Conservation (phyloP, 331 rosid species). For the Stylosanthes scabra region DNA sequence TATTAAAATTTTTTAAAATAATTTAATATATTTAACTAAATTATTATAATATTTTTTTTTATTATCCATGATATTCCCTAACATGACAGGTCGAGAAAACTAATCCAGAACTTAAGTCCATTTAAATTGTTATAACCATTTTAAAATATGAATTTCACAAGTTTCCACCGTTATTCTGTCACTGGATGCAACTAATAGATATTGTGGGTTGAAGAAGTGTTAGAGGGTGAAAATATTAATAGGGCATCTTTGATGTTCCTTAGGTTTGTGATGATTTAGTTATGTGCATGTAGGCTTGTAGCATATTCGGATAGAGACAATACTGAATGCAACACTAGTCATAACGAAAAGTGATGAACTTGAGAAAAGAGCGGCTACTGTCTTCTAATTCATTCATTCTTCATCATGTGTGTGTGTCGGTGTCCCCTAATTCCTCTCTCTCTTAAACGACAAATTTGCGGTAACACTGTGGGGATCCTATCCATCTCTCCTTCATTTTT, state of each 20-base stretch:
- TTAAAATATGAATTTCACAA: not conserved
- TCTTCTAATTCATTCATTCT: slow-evolving; percentile 39
- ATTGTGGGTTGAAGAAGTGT: not conserved
- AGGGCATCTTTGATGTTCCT: not conserved
- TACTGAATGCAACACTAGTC: not conserved
- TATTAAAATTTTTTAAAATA: too few species aligned
- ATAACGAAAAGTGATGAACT: not conserved
- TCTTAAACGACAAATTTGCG: slow-evolving; percentile 42
- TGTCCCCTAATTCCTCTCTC: slow-evolving; percentile 5
- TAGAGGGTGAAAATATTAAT: not conserved
- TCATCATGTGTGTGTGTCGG: slow-evolving; percentile 38
- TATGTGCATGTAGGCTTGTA: not conserved
- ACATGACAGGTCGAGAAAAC: too few species aligned
- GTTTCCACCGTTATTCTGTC: too few species aligned
- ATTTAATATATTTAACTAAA: too few species aligned
- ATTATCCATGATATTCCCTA: too few species aligned
- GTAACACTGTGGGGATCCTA: slow-evolving; percentile 43
- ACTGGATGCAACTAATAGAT: too few species aligned
- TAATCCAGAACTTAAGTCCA: too few species aligned
- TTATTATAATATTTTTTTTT: too few species aligned
- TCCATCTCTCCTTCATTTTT: slow-evolving; percentile 7
- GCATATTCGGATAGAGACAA: slow-evolving; percentile 27
- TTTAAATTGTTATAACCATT: too few species aligned
- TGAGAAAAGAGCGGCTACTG: slow-evolving; percentile 48
- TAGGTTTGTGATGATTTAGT: slow-evolving; percentile 12